phyloP scores from a whole-genome alignment of 2,329 filamentous ascomycete species.

The Diaporthe capsici region DNA sequence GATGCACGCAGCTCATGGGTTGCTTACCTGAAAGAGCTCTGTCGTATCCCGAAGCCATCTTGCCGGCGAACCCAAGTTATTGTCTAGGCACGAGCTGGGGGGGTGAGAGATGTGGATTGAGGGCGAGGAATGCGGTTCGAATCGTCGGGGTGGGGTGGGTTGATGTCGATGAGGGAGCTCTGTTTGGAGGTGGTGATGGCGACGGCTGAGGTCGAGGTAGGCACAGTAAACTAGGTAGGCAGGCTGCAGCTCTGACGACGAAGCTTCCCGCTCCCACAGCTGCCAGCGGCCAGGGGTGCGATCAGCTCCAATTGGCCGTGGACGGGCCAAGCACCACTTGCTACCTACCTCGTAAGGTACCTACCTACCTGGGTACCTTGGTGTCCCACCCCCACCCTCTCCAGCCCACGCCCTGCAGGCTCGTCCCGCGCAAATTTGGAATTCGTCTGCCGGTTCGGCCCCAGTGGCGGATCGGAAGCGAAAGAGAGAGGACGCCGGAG shows the following conservation, averaged over 20 bases:
- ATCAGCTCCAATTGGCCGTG: conserved; percentile 39
- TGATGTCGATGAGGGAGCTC: conserved; percentile 34
- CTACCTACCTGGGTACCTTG: background rate
- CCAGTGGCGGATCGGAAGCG: conserved; percentile 19
- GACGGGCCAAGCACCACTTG: background rate
- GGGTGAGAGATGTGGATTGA: background rate
- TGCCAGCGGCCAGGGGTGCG: conserved; percentile 25
- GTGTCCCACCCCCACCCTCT: background rate
- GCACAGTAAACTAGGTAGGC: conserved; percentile 35
- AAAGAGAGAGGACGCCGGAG: conserved; percentile 9
- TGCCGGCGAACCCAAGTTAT: conserved; percentile 34
- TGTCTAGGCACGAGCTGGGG: background rate
- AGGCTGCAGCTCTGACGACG: conserved; percentile 47
- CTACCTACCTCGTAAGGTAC: background rate
- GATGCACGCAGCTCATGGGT: conserved; percentile 38
- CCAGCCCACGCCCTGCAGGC: conserved; percentile 9
- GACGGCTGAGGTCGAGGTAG: conserved; percentile 12
- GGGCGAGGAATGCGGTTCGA: background rate
- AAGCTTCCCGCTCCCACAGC: conserved; percentile 37
- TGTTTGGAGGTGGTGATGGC: conserved; percentile 31
- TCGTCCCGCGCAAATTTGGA: conserved; percentile 33
- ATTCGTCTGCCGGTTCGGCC: conserved; percentile 28
- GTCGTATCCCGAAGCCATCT: conserved; percentile 96
- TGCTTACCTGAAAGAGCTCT: conserved; percentile 95
- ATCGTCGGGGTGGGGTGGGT: conserved; percentile 35